Percentiles rank a stretch among this genome's conserved stretches.
phyloP scores from a whole-genome alignment of 768 basidiomycete genomes.

The Lentinula boryana region DNA sequence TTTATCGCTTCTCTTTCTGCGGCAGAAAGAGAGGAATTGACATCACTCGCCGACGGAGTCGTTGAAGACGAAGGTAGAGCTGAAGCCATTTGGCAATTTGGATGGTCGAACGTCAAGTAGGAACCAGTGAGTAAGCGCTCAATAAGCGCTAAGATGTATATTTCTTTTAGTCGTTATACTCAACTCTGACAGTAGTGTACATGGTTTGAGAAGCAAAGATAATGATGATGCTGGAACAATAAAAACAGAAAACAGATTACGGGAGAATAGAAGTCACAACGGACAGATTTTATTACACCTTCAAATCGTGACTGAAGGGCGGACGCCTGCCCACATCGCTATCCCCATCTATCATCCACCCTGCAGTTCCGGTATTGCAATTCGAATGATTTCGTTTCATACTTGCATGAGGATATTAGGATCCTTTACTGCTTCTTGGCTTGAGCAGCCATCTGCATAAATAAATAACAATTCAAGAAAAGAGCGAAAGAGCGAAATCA shows the following conservation, averaged over 20 bases:
- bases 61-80: background rate
- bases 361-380: background rate
- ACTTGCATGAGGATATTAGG: no score
- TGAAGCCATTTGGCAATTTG: background rate
- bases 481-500: background rate
- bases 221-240: background rate
- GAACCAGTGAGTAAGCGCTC: no score
- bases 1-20: conserved; percentile 27
- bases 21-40: background rate
- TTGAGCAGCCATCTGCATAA: conserved; percentile 58
- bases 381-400: no score
- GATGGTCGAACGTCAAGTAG: background rate
- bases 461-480: conserved; percentile 4
- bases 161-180: no score
- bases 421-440: conserved; percentile 34
- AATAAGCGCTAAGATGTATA: no score
- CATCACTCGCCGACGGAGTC: background rate
- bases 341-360: background rate
- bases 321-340: no score
- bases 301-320: background rate
- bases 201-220: background rate
- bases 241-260: background rate
- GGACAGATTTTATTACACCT: background rate
- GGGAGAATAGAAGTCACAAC: background rate
- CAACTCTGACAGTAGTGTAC: no score